Percentiles rank a stretch among this genome's conserved stretches.
Conservation (phyloP, 306 rosid genomes). For the Pyrus betulifolia region DNA sequence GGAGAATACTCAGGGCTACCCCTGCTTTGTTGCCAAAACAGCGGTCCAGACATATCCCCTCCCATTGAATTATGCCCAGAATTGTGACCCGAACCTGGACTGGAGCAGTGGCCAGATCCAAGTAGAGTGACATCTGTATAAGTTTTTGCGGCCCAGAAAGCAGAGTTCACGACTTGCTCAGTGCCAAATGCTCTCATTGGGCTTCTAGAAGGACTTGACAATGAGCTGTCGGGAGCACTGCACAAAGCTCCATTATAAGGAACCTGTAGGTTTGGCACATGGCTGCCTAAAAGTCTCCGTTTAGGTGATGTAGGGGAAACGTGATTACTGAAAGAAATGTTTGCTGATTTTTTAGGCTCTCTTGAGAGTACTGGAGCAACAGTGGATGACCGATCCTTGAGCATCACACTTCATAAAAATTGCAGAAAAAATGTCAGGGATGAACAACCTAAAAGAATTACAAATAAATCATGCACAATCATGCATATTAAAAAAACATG, state of each 20-base stretch:
- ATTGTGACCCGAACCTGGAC: constrained; percentile 98
- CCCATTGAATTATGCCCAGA: constrained; percentile 99
- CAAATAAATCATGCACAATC: constrained; percentile 11
- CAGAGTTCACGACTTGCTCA: constrained; percentile 47
- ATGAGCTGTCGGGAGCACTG: constrained; percentile 88
- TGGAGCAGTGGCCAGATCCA: constrained; percentile 95
- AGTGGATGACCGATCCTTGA: constrained; percentile 58
- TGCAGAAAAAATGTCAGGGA: constrained; percentile 26
- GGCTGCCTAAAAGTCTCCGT: constrained; percentile 67
- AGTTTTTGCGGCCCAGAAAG: constrained; percentile 48
- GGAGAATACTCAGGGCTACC: constrained; percentile 73
- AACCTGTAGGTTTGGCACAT: constrained; percentile 81
- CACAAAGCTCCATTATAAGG: constrained; percentile 73
- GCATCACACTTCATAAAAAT: constrained; percentile 45
- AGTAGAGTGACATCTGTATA: constrained; percentile 39
- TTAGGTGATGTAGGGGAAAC: constrained; percentile 58
- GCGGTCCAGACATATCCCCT: constrained; percentile 82
- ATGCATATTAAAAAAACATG: constrained; percentile 10
- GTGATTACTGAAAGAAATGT: constrained; percentile 44
- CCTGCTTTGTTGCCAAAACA: constrained; percentile 56
- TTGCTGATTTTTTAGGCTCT: constrained; percentile 48
- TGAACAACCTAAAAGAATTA: constrained; percentile 22
- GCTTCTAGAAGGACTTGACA: constrained; percentile 73
- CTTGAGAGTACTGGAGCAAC: constrained; percentile 42
- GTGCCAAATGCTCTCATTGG: constrained; percentile 49